Evolutionary conservation across 352 stramenopile genomes (phyloP).

Genomic region (Thraustotheca clavata): DNA sequence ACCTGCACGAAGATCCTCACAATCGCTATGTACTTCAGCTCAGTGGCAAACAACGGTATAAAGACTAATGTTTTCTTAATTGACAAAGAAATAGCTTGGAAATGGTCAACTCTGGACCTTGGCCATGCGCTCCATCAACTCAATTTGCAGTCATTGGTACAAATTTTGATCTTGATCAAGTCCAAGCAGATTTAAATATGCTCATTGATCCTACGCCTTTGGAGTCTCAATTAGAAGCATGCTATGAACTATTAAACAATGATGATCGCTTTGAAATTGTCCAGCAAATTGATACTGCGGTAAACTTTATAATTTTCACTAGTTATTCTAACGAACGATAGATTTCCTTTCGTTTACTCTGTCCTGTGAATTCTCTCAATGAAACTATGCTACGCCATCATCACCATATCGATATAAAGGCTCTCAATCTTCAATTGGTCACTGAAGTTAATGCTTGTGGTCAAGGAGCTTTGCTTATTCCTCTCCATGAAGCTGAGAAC

Average conservation of each 20-base stretch:
- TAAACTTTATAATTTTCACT: not conserved
- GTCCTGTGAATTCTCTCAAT: constrained; percentile 40
- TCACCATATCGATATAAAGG: constrained; percentile 67
- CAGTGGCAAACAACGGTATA: constrained; percentile 45
- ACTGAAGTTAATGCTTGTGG: constrained; percentile 51
- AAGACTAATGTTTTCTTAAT: not conserved
- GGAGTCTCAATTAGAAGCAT: constrained; percentile 9
- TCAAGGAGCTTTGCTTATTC: constrained; percentile 33
- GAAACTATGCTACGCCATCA: constrained; percentile 60
- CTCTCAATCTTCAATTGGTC: constrained; percentile 45
- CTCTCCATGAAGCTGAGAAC: constrained; percentile 17
- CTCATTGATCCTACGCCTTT: not conserved
- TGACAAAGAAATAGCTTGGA: constrained; percentile 28
- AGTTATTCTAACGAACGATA: not conserved
- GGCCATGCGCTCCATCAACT: constrained; percentile 50
- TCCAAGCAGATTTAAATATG: constrained; percentile 26
- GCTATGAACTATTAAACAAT: constrained; percentile 28
- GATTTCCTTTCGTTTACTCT: constrained; percentile 42
- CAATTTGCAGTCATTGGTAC: constrained; percentile 64
- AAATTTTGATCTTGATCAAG: constrained; percentile 29
- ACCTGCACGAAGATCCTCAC: constrained; percentile 43
- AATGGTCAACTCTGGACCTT: constrained; percentile 47
- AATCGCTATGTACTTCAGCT: constrained; percentile 62
- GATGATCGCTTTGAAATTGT: constrained; percentile 46
- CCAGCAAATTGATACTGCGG: not conserved